Evolutionary conservation across 2,329 filamentous ascomycete species (phyloP).

Genomic region (Ilyonectria robusta): DNA sequence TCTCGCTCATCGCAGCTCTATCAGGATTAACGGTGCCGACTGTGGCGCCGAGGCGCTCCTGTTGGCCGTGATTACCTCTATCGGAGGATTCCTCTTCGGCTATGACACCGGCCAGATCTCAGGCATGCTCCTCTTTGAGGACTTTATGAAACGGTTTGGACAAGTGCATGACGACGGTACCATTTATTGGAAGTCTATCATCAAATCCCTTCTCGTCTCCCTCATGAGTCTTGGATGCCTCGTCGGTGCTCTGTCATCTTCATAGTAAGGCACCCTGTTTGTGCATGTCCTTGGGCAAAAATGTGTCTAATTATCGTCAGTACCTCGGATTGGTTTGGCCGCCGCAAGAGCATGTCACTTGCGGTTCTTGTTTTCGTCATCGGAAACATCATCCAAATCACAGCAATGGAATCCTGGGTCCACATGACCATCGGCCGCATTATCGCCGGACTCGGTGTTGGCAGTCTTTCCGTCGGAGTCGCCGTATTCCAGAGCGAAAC

Average conservation of each 20-base stretch:
- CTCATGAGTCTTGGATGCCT: constrained; percentile 69
- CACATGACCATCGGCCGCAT: constrained; percentile 76
- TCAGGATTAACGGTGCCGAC: constrained; percentile 57
- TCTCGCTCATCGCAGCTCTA: constrained; percentile 43
- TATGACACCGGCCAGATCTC: constrained; percentile 74
- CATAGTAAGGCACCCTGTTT: constrained; percentile 51
- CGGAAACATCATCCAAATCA: constrained; percentile 76
- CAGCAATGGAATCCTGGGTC: constrained; percentile 70
- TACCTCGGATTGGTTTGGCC: constrained; percentile 69
- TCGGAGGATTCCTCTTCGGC: constrained; percentile 73
- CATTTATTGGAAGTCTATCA: constrained; percentile 57
- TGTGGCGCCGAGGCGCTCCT: constrained; percentile 57
- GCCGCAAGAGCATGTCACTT: constrained; percentile 66
- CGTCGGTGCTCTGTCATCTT: constrained; percentile 65
- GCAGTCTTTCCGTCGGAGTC: constrained; percentile 75
- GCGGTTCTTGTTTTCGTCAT: constrained; percentile 71
- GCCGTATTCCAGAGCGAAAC: constrained; percentile 79
- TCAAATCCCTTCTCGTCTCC: constrained; percentile 66
- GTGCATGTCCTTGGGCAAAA: background rate
- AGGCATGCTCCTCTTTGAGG: constrained; percentile 61
- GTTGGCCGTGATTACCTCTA: constrained; percentile 65
- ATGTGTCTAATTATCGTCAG: constrained; percentile 30
- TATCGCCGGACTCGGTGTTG: constrained; percentile 77
- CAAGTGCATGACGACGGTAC: constrained; percentile 56
- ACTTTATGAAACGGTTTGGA: constrained; percentile 68